Base-by-base conservation (phyloP, 352 stramenopile genomes). In the Globisporangium spinosum region DNA sequence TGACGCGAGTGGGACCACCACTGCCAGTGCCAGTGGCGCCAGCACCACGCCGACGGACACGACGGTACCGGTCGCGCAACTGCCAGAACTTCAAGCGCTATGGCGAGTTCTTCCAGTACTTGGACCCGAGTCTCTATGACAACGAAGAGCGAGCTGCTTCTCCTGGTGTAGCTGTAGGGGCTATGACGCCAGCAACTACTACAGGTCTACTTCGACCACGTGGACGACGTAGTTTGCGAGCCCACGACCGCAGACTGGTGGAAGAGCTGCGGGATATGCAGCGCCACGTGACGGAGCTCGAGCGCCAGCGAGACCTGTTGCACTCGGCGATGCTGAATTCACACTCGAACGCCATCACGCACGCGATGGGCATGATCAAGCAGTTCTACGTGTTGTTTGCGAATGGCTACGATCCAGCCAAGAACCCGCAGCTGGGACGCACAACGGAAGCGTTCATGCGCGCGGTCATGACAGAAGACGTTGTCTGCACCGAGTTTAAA, bases 401-500 rank as follows among this genome's bases (percentile, higher is more conserved):
- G 0, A 72, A 74, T 15, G 81, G 81, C 1, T 86, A 78, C 34
- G 54, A 80, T 32, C 76, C 69, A 0, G 23, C 69, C 4, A 67
- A 53, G 2, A 34, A 65, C 3, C 77, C 77, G 0, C 54, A 53
- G 25, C 67, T 74, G 0, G 72, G 68, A 20, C 64, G 32, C 17
- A 35, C 69, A 1, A 70, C 77, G 0, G 79, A 75, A 35, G 47
- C 43, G 35, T 87, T 83, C 57, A 55, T 89, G 67, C 70, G 74
- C 59, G 61, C 62, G 25, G 65, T 77, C 13, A 87, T 89, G 81
- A 27, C 34, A 17, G 59, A 74, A 2, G 76, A 89, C 32, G 77
- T 69, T 3, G 49, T 85, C 7, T 89, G 81, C 65, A 75, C 72
- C 58, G 81, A 89, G 65, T 89, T 89, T 63, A 67, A 65, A 20